These are phyloP conservation scores for Kwoniella europaea DNA, from an alignment of 768 basidiomycete genomes.

Conservation along the genomic window DNA sequence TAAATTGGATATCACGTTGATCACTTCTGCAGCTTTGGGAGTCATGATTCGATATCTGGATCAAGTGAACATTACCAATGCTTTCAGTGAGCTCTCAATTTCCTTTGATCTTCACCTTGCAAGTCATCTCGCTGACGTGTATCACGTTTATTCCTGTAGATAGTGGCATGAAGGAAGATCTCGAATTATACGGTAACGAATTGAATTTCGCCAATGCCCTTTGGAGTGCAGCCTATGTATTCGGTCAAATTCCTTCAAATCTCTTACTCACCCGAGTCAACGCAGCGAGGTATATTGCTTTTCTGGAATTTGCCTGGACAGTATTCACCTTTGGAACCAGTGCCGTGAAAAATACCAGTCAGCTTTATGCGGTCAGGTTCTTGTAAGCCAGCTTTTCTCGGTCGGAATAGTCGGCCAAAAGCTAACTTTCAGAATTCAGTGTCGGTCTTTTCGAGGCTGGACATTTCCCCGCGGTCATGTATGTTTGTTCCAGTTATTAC, in stretches of 20 bases:
- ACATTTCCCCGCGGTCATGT: slow-evolving; percentile 47
- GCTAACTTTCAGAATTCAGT: slow-evolving; percentile 6
- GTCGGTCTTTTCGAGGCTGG: slow-evolving; percentile 47
- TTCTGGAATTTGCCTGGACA: slow-evolving; percentile 44
- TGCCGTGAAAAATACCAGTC: slow-evolving; percentile 35
- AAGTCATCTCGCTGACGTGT: slow-evolving; percentile 6
- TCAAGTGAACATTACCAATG: slow-evolving; percentile 49
- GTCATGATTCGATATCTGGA: slow-evolving; percentile 48
- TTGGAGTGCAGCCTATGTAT: slow-evolving; percentile 46
- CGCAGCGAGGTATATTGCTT: slow-evolving; percentile 42
- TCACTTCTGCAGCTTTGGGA: slow-evolving; percentile 39
- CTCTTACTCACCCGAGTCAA: slow-evolving; percentile 36
- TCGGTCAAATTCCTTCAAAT: slow-evolving; percentile 45
- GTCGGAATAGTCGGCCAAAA: too few species aligned
- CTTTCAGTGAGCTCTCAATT: slow-evolving; percentile 39
- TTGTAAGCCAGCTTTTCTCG: slow-evolving; percentile 28
- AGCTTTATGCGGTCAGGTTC: slow-evolving; percentile 42
- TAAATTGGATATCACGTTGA: slow-evolving; percentile 43
- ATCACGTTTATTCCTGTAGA: slow-evolving; percentile 4
- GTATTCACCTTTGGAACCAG: slow-evolving; percentile 42
- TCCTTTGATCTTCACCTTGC: not conserved
- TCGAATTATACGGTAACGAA: slow-evolving; percentile 45
- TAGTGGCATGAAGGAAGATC: slow-evolving; percentile 52
- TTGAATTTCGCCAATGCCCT: slow-evolving; percentile 48
- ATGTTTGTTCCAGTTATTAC: slow-evolving; percentile 44